Evolutionary conservation across 257 asterid species (phyloP).

Genomic region (Eucommia ulmoides): DNA sequence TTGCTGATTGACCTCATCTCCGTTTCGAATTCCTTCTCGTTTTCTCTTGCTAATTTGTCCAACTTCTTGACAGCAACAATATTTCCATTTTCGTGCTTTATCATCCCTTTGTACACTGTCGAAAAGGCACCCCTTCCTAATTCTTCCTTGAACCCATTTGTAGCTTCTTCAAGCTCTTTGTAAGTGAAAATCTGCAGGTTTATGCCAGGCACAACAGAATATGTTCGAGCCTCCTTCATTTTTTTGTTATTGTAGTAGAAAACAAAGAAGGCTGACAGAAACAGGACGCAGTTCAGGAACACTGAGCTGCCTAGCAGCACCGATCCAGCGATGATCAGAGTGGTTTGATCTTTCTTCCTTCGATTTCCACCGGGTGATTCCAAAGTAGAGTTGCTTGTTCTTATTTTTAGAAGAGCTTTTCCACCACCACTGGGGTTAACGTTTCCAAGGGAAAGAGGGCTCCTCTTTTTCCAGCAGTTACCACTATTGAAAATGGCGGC

Average conservation of each 20-base stretch:
- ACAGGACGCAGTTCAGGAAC: slow-evolving; percentile 4
- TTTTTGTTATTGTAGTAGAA: slow-evolving; percentile 3
- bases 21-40: slow-evolving; percentile 48
- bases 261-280: slow-evolving; percentile 1
- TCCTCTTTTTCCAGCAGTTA: slow-evolving; percentile 29
- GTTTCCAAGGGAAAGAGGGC: slow-evolving; percentile 34
- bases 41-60: slow-evolving; percentile 25
- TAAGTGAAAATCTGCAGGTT: slow-evolving; percentile 24
- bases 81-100: slow-evolving; percentile 1
- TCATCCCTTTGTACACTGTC: slow-evolving; percentile 41
- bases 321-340: slow-evolving; percentile 3
- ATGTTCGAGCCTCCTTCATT: background rate
- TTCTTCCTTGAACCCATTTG: slow-evolving; percentile 29
- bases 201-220: background rate
- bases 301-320: slow-evolving; percentile 10
- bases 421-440: slow-evolving; percentile 1
- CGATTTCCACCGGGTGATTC: slow-evolving; percentile 6
- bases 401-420: slow-evolving; percentile 12
- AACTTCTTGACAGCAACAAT: slow-evolving; percentile 44
- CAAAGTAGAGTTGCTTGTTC: slow-evolving; percentile 4
- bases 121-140: slow-evolving; percentile 57
- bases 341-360: background rate
- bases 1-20: slow-evolving; percentile 44
- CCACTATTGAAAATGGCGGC: slow-evolving; percentile 15
- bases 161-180: slow-evolving; percentile 30